These are phyloP conservation scores for Mortierella sp. DNA, from an alignment of 371 early-diverging fungal genomes.

Conservation along the genomic window DNA sequence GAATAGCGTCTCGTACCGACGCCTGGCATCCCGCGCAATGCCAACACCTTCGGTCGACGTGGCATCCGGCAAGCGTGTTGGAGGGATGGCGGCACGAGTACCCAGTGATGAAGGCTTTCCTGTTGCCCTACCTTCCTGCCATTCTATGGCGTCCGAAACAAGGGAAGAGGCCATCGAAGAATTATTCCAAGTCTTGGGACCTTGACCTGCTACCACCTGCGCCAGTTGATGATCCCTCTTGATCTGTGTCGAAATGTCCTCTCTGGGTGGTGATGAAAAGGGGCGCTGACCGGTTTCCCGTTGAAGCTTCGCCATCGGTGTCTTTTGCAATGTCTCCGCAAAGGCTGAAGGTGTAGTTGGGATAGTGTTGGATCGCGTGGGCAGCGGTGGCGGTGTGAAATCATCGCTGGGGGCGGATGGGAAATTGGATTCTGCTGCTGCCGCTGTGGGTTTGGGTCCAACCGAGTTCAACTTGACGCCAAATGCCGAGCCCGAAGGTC, in stretches of 20 bases:
- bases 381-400: slow-evolving; percentile 36
- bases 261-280: background rate
- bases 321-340: background rate
- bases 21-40: slow-evolving; percentile 27
- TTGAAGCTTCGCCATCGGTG: background rate
- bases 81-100: slow-evolving; percentile 12
- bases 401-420: background rate
- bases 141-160: background rate
- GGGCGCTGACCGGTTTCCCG: background rate
- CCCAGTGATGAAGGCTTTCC: background rate
- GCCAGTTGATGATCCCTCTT: background rate
- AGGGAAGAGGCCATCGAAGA: background rate
- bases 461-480: slow-evolving; percentile 42
- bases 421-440: background rate
- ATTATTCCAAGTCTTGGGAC: background rate
- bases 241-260: background rate
- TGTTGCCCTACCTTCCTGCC: background rate
- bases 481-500: slow-evolving; percentile 22
- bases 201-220: background rate
- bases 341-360: slow-evolving; percentile 11
- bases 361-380: slow-evolving; percentile 46
- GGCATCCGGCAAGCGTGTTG: slow-evolving; percentile 22
- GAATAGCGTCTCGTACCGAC: slow-evolving; percentile 44
- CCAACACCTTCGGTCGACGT: slow-evolving; percentile 17
- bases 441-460: background rate